Base-by-base conservation (phyloP, 495 filamentous ascomycete species). In the Emericellopsis terricola region DNA sequence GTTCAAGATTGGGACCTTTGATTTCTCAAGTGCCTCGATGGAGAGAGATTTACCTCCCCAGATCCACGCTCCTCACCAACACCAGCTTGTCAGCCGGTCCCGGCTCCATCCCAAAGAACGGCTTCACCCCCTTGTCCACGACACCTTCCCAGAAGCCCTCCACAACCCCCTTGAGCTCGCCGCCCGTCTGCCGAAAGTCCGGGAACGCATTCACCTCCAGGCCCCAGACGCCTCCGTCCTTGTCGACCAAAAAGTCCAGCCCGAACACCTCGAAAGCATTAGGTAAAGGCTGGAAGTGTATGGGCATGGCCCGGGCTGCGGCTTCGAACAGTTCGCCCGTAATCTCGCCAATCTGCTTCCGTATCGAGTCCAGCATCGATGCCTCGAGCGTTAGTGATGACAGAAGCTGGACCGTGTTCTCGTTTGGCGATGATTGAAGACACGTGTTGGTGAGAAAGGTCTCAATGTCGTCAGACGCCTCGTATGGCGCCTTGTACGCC, bases 201-300 rank as follows among this genome's bases (percentile, higher is more conserved):
- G 89, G 89, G 52, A 86, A 97, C 1, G 87, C 79, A 56, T 97
- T 97, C n/a, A 92, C 68, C 61, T 97, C 89, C 33, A 97, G 52
- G 46, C 96, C 53, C 65, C 69, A 93, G 15, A 72, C 68, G 3
- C 38, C 63, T 0, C 72, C 73, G 3, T 40, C 30, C 4, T 52
- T 65, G 50, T 86, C 81, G 9, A 93, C 74, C 40, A 97, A 43
- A 49, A 91, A 97, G 48, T 97, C 89, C 16, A 96, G 44, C 1
- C 89, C 89, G 47, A 78, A 97, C 15, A 93, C 54, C 63, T 97
- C 89, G 47, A 94, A 96, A 2, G 75, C 80, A 46, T 89, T 81
- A 0, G 76, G 71, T 16, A 93, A 50, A 3, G 83, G 73, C 44
- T 93, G 86, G 64, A 97, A 97, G 64, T 97, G 83, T 11, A 86